These are phyloP conservation scores for Tolypocladium ovalisporum DNA, from an alignment of 2,329 filamentous ascomycete species.

Conservation along the genomic window DNA sequence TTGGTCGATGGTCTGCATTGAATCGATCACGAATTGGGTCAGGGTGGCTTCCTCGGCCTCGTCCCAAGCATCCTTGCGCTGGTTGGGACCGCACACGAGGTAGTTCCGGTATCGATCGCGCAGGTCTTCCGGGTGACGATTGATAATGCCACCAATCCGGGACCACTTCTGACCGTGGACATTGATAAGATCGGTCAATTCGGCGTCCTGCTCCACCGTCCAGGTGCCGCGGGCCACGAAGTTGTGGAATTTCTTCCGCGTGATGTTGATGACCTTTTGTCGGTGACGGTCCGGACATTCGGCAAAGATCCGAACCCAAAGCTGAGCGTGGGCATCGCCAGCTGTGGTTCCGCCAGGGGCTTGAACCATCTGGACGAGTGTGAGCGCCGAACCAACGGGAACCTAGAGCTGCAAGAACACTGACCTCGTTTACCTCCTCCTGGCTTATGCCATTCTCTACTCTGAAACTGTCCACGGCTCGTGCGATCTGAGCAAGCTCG, in stretches of 20 bases:
- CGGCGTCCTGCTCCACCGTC: constrained; percentile 24
- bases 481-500: constrained; percentile 29
- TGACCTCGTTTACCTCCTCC: constrained; percentile 34
- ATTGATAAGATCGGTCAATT: constrained; percentile 23
- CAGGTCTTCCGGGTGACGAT: constrained; percentile 53
- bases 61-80: constrained; percentile 46
- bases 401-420: constrained; percentile 7
- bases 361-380: constrained; percentile 21
- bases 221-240: constrained; percentile 42
- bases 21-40: constrained; percentile 38
- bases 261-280: constrained; percentile 43
- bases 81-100: constrained; percentile 43
- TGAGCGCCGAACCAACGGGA: neutral
- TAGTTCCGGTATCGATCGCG: constrained; percentile 63
- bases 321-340: constrained; percentile 24
- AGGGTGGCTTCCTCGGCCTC: constrained; percentile 47
- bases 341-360: constrained; percentile 22
- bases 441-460: constrained; percentile 30
- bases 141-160: constrained; percentile 48
- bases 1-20: constrained; percentile 36
- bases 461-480: constrained; percentile 32
- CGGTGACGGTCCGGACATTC: constrained; percentile 39
- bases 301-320: constrained; percentile 39
- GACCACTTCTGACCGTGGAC: constrained; percentile 44
- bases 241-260: constrained; percentile 55